Percentiles rank a stretch among this genome's conserved stretches.
phyloP scores from a whole-genome alignment of 2,329 filamentous ascomycete species.

The Stagonosporopsis chrysanthemi region DNA sequence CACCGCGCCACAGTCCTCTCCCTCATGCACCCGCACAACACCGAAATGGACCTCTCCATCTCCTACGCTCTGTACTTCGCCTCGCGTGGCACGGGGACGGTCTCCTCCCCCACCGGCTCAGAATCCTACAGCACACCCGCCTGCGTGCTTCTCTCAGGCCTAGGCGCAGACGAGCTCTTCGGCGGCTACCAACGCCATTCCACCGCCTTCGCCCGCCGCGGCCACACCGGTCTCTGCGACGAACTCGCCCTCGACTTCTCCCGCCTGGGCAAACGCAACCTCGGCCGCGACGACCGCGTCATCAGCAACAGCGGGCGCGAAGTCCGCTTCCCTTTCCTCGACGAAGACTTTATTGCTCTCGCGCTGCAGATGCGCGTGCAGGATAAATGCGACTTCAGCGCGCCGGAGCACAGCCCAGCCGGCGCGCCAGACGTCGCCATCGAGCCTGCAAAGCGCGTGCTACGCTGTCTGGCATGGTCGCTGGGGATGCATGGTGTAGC shows the following conservation, averaged over 20 bases:
- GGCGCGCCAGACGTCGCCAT: constrained; percentile 52
- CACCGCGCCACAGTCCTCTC: constrained; percentile 75
- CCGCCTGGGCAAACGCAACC: constrained; percentile 88
- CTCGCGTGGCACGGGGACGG: constrained; percentile 71
- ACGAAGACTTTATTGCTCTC: constrained; percentile 85
- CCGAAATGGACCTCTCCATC: constrained; percentile 98
- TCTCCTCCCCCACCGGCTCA: constrained; percentile 39
- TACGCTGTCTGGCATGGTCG: constrained; percentile 78
- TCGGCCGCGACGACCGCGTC: constrained; percentile 91
- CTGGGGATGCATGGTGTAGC: constrained; percentile 77
- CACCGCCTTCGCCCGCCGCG: constrained; percentile 73
- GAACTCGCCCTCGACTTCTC: constrained; percentile 87
- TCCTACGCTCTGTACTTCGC: constrained; percentile 95
- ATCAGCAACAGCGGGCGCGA: constrained; percentile 91
- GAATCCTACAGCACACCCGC: constrained; percentile 71
- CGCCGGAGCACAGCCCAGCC: constrained; percentile 23
- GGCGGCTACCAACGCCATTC: constrained; percentile 89
- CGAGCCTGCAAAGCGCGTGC: constrained; percentile 80
- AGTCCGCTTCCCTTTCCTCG: constrained; percentile 87
- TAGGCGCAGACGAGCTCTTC: constrained; percentile 96
- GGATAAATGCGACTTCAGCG: constrained; percentile 88
- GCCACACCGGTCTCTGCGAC: constrained; percentile 75
- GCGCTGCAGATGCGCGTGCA: constrained; percentile 76
- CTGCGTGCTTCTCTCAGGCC: constrained; percentile 85
- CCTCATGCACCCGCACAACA: constrained; percentile 91